These are phyloP conservation scores for Passalora sequoiae DNA, from an alignment of 2,329 filamentous ascomycete species.

Conservation along the genomic window DNA sequence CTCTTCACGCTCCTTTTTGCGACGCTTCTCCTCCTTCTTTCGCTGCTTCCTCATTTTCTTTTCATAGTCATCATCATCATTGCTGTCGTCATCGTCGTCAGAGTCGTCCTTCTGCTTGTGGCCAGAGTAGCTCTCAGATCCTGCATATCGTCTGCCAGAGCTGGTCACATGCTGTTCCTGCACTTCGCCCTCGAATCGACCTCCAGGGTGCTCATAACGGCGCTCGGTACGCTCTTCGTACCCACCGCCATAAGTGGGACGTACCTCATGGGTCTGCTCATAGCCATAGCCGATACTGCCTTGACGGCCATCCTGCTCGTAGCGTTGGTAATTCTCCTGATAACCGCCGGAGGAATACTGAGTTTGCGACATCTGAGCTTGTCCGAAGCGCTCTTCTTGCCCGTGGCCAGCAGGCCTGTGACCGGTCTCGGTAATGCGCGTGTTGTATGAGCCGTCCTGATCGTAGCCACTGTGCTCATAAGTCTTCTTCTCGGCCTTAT, in stretches of 20 bases:
- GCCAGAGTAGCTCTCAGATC: constrained; percentile 24
- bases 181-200: constrained; percentile 39
- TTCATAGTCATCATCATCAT: constrained; percentile 35
- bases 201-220: constrained; percentile 43
- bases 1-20: constrained; percentile 25
- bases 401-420: constrained; percentile 35
- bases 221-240: constrained; percentile 57
- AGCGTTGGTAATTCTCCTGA: constrained; percentile 57
- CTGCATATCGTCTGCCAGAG: constrained; percentile 26
- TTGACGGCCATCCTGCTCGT: constrained; percentile 49
- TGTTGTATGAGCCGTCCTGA: constrained; percentile 60
- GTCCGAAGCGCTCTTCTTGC: constrained; percentile 47
- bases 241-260: constrained; percentile 48
- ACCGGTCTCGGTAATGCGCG: constrained; percentile 59
- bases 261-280: constrained; percentile 54
- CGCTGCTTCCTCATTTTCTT: constrained; percentile 40
- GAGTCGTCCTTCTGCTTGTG: constrained; percentile 31
- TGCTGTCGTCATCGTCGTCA: constrained; percentile 31
- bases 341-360: constrained; percentile 54
- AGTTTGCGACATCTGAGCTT: constrained; percentile 57
- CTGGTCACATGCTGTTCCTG: constrained; percentile 27
- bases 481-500: constrained; percentile 47
- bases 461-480: constrained; percentile 50
- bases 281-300: constrained; percentile 50
- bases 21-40: constrained; percentile 36